These are phyloP conservation scores for Gossypium gossypioides DNA, from an alignment of 441 rosid genomes.

Conservation along the genomic window DNA sequence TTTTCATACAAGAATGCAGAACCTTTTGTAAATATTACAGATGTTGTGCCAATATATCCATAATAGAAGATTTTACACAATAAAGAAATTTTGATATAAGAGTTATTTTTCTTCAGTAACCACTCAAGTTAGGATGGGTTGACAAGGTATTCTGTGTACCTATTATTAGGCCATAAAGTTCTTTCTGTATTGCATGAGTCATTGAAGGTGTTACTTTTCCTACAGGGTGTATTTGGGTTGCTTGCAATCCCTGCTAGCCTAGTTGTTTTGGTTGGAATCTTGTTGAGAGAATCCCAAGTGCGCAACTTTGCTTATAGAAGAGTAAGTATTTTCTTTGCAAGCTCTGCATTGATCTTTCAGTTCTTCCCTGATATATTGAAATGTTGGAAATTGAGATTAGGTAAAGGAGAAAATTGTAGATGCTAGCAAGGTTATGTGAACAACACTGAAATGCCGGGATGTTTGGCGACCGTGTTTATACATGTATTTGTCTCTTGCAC, in stretches of 20 bases:
- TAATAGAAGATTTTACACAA: not conserved
- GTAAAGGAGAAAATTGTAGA: conserved; percentile 44
- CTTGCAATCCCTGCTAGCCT: conserved; percentile 47
- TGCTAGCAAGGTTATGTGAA: conserved; percentile 51
- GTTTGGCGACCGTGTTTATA: conserved; percentile 71
- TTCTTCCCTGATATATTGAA: not conserved
- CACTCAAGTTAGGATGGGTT: not conserved
- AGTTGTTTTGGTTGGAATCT: conserved; percentile 40
- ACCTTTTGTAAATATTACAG: not conserved
- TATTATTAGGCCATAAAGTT: conserved; percentile 3
- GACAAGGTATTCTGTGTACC: not conserved
- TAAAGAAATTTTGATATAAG: not conserved
- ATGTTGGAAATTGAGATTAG: conserved; percentile 29
- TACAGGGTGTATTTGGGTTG: conserved; percentile 51
- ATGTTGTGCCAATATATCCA: not conserved
- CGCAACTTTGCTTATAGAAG: conserved; percentile 35
- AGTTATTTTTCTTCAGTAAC: not conserved
- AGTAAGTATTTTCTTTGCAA: conserved; percentile 24
- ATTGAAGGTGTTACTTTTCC: conserved; percentile 9
- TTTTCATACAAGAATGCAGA: not conserved
- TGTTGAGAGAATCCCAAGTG: conserved; percentile 38
- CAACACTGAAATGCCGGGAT: conserved; percentile 41
- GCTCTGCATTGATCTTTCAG: not conserved
- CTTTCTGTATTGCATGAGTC: not conserved
- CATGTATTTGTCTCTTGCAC: conserved; percentile 52